Conservation (phyloP, 2,329 filamentous ascomycete species). For the Ceratocystiopsis sp. region DNA sequence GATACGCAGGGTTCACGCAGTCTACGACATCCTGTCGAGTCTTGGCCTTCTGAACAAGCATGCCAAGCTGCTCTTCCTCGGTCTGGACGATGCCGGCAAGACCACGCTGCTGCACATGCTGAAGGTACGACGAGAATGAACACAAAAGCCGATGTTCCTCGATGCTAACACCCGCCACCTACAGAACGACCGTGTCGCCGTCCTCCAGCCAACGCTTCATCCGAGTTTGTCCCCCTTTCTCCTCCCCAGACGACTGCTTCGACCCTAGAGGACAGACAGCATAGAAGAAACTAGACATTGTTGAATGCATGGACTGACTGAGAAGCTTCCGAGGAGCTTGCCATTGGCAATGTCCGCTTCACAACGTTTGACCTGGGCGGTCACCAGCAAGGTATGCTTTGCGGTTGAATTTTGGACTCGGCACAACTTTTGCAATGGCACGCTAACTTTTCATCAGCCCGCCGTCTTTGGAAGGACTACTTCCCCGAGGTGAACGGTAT, state of each 20-base stretch:
- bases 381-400: slow-evolving; percentile 63
- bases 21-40: slow-evolving; percentile 79
- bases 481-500: slow-evolving; percentile 94
- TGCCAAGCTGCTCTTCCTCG: slow-evolving; percentile 85
- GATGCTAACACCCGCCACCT: too few species aligned
- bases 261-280: too few species aligned
- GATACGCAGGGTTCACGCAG: slow-evolving; percentile 23
- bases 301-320: too few species aligned
- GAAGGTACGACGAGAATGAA: slow-evolving; percentile 41
- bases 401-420: too few species aligned
- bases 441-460: slow-evolving; percentile 33
- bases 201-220: slow-evolving; percentile 79
- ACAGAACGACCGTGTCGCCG: slow-evolving; percentile 81
- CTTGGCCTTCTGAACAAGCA: slow-evolving; percentile 89
- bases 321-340: slow-evolving; percentile 73
- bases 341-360: slow-evolving; percentile 85
- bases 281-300: not conserved
- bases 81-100: slow-evolving; percentile 88
- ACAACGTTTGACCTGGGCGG: slow-evolving; percentile 89
- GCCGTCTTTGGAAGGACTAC: slow-evolving; percentile 91
- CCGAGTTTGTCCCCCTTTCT: slow-evolving; percentile 47
- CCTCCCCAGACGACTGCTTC: not conserved
- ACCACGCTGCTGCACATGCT: slow-evolving; percentile 89
- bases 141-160: too few species aligned
- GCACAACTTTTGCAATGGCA: too few species aligned